phyloP scores from a whole-genome alignment of 306 rosid genomes.

The Trichosanthes truncata region DNA sequence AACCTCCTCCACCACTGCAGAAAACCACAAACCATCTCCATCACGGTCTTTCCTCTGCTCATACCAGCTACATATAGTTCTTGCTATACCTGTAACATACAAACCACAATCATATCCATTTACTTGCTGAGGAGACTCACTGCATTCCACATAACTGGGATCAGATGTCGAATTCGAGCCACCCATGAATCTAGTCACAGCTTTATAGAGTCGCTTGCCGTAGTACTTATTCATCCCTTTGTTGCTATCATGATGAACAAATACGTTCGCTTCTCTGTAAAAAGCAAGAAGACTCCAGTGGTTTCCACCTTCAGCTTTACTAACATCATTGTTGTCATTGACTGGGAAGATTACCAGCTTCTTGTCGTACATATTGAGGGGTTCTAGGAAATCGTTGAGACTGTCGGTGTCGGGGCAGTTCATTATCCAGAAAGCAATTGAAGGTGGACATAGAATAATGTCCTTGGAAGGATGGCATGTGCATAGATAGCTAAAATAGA shows the following conservation, averaged over 20 bases:
- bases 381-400: conserved; percentile 60
- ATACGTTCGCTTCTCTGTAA: conserved; percentile 40
- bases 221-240: conserved; percentile 27
- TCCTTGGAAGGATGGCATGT: conserved; percentile 34
- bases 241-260: conserved; percentile 72
- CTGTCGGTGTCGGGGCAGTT: conserved; percentile 39
- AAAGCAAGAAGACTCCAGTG: conserved; percentile 91
- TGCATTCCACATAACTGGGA: conserved; percentile 37
- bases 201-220: conserved; percentile 49
- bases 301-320: conserved; percentile 62
- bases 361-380: conserved; percentile 51
- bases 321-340: conserved; percentile 66
- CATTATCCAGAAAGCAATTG: conserved; percentile 76
- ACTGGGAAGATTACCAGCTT: conserved; percentile 56
- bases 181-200: conserved; percentile 35
- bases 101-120: conserved; percentile 88
- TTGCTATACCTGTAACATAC: conserved; percentile 64
- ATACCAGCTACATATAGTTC: conserved; percentile 53
- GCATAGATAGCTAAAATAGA: conserved; percentile 60
- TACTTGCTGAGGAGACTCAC: conserved; percentile 50
- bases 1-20: conserved; percentile 46
- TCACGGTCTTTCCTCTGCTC: conserved; percentile 18
- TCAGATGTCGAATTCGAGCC: conserved; percentile 18
- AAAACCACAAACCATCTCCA: conserved; percentile 40
- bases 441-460: conserved; percentile 63